Base-by-base conservation (phyloP, 2,329 filamentous ascomycete genomes). In the Pseudocercospora pini-densiflorae region DNA sequence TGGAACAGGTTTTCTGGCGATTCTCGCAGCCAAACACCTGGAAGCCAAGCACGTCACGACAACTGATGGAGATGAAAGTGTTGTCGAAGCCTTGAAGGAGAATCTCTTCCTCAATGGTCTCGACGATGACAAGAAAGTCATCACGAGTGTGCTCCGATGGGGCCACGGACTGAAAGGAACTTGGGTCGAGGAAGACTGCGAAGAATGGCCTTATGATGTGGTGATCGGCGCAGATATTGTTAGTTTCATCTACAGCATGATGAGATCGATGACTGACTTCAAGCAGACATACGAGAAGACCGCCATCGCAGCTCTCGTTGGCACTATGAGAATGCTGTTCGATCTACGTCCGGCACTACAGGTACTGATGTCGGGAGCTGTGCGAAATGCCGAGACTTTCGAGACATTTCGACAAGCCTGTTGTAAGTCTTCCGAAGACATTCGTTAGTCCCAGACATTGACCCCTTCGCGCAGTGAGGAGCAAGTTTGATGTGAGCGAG, bases 151-250 rank as follows among this genome's bases (percentile, higher is more conserved):
- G 3, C 75, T 92, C 33, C 84, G 84, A 76, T 92, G 90, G 90
- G 90, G 90, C 0, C 81, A 86, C 67, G 84, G 85, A 0, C 76
- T 89, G 3, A 77, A 87, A 57, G 86, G 85, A 3, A 86, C 84
- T 0, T 89, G 89, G 76, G 84, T 88, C 61, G 81, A 84, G 71
- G 80, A 85, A 69, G 80, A 80, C 75, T 81, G 79, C 67, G 82
- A 78, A 73, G 78, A 76, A 61, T 78, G 75, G 63, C 81, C 77
- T 60, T 77, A 74, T 53, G 89, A 94, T 76, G 78, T 92, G 4
- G 85, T 94, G 2, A 78, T 94, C 29, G 92, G 91, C 3, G 90
- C 92, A 36, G 92, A 94, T 76, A 86, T 94, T 68, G 83, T 85
- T 77, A 80, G 82, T 74, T 51, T 58, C 36, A 53, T 31, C 16